Evolutionary conservation across 2,329 filamentous ascomycete genomes (phyloP), one percentile per base, ranked within the genome.

Genomic region (Fusarium citri): DNA sequence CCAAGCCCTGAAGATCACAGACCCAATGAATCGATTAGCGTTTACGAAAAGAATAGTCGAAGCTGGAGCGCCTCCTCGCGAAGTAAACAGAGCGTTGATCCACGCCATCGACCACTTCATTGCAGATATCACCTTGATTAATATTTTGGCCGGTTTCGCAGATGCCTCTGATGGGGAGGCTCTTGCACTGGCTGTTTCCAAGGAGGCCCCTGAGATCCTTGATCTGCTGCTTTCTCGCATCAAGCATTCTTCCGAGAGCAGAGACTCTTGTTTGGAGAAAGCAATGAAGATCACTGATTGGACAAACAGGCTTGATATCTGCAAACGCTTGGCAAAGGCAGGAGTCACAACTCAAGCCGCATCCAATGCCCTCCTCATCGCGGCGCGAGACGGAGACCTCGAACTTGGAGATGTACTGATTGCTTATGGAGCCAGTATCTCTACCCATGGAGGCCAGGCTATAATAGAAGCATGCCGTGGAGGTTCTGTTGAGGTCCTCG

Each of bases 401-500:
- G 77, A 80, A 10, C 81, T 88, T 3, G 85, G 85, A 18, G 81
- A 81, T 30, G 76, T 87, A 3, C 79, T 89, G 10, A 82, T 88
- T 53, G 77, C 81, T 11, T 80, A 87, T 48, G 86, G 87, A 1
- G 87, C 85, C 2, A 85, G 79, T 46, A 81, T 85, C 5, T 83
- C 86, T 5, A 82, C 84, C 46, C 83, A 83, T 12, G 82, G 84
- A 26, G 86, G 86, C 8, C 83, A 87, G 58, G 85, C 86, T 4
- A 80, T 89, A 11, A 79, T 88, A 2, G 84, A 87, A 66, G 86
- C 87, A 1, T 87, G 85, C 31, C 81, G 83, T 4, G 82, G 83
- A 0, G 87, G 87, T 0, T 82, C 83, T 1, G 76, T 81, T 0
- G 83, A 84, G 6, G 83, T 89, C 8, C 73, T 89, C 5, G 76